Evolutionary conservation across 2,329 filamentous ascomycete genomes (phyloP), one percentile per base, ranked within the genome.

Genomic region (Lachnellula occidentalis): DNA sequence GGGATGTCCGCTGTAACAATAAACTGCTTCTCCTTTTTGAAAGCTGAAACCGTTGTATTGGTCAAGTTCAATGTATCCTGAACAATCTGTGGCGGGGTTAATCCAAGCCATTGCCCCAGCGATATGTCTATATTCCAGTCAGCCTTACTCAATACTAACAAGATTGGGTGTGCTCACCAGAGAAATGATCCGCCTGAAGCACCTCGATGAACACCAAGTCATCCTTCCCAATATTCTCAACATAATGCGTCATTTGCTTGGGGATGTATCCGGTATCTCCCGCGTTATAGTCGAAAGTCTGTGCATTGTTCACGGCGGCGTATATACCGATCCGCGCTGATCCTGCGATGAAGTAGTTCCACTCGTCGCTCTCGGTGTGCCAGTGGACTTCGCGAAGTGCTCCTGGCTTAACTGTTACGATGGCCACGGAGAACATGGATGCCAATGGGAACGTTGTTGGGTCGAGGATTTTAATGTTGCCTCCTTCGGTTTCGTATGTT

Each of bases 241-340:
- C 86, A 67, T 90, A 92, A 67, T 92, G 87, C 3, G 86, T 88
- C 78, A 88, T 89, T 67, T 88, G 89, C 65, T 77, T 77, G 0
- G 88, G 88, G 5, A 92, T 86, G 58, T 91, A 87, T 14, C 85
- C 88, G 0, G 90, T 86, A 63, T 92, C 88, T 2, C 88, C 88
- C 1, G 86, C 79, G 5, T 79, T 73, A 69, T 88, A 92, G 72
- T 92, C 83, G 65, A 92, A 92, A 0, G 88, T 92, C 22, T 86
- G 77, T 0, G 87, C 86, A 21, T 75, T 81, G 27, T 83, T 81
- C 61, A 87, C 80, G 2, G 86, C 78, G 0, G 81, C 85, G 66
- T 91, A 92, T 60, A 92, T 80, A 14, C 87, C 91, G 14, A 90
- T 80, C 34, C 88, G 80, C 0, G 86, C 88, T 41, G 82, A 81